Evolutionary conservation across 768 basidiomycete species (phyloP).

Genomic region (Tylopilus felleus): DNA sequence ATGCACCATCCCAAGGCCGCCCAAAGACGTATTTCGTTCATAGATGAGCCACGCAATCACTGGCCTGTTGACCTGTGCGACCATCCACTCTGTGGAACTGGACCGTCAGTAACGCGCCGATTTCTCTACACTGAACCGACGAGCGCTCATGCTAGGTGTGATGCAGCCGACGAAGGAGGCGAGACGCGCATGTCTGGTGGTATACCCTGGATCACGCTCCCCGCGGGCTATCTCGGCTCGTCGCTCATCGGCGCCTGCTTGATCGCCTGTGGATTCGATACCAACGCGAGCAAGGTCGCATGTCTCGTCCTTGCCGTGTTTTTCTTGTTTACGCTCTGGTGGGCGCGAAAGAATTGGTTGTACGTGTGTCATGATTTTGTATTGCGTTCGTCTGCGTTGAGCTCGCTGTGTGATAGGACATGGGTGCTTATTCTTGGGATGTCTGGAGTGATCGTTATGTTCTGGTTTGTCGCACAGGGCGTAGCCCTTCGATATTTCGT

Average conservation of each 20-base stretch:
- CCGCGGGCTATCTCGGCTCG: slow-evolving; percentile 84
- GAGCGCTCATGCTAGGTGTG: slow-evolving; percentile 8
- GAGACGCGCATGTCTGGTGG: slow-evolving; percentile 86
- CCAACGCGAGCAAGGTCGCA: slow-evolving; percentile 84
- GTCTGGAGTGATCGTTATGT: slow-evolving; percentile 72
- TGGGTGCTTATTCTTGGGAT: slow-evolving; percentile 79
- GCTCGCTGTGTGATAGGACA: slow-evolving; percentile 42
- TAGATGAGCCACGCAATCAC: slow-evolving; percentile 86
- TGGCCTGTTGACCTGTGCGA: slow-evolving; percentile 82
- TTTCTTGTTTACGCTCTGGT: slow-evolving; percentile 87
- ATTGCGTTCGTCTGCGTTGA: background rate
- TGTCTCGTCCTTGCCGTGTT: slow-evolving; percentile 77
- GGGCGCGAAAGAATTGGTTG: slow-evolving; percentile 76
- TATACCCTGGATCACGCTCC: slow-evolving; percentile 74
- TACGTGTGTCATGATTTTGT: slow-evolving; percentile 33
- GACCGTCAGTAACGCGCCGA: slow-evolving; percentile 58
- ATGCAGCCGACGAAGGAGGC: slow-evolving; percentile 81
- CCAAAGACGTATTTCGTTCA: background rate
- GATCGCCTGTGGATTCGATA: slow-evolving; percentile 87
- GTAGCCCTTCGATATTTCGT: slow-evolving; percentile 78
- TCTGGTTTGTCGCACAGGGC: slow-evolving; percentile 79
- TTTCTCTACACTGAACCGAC: background rate
- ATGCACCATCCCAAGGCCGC: slow-evolving; percentile 4
- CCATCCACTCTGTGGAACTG: slow-evolving; percentile 78
- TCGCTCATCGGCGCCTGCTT: slow-evolving; percentile 83